These are phyloP conservation scores for Echinosophora koreensis DNA, from an alignment of 306 rosid species.

Conservation along the genomic window DNA sequence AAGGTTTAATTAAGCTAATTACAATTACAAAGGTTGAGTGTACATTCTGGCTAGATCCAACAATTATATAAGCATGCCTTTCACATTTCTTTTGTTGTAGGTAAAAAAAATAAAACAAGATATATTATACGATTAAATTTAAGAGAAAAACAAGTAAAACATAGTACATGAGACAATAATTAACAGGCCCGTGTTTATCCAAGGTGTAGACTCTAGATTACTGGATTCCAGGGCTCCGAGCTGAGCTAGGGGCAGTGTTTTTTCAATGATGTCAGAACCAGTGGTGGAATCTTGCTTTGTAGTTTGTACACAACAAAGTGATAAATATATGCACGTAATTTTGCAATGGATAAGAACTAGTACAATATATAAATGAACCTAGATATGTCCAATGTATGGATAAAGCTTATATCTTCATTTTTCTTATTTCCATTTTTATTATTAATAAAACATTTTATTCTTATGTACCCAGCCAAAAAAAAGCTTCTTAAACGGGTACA, in stretches of 20 bases:
- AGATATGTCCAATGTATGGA: slow-evolving; percentile 16
- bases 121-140: neutral
- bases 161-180: neutral
- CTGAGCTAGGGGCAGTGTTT: neutral
- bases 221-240: neutral
- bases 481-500: neutral
- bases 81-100: neutral
- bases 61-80: neutral
- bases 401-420: slow-evolving; percentile 3
- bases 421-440: slow-evolving; percentile 14
- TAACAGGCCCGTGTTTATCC: neutral
- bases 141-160: neutral
- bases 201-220: no score
- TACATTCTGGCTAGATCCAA: neutral
- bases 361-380: neutral
- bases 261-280: neutral
- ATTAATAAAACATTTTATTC: slow-evolving; percentile 30
- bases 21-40: neutral
- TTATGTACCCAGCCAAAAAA: neutral
- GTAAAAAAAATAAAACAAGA: neutral
- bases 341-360: neutral
- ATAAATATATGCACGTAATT: neutral
- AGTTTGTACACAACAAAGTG: neutral
- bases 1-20: neutral
- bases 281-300: neutral